A percentile compares a stretch with the other conserved stretches of the same genome.
Evolutionary conservation across 2,329 filamentous ascomycete genomes (phyloP).

Genomic region (Delphinella strobiligena): DNA sequence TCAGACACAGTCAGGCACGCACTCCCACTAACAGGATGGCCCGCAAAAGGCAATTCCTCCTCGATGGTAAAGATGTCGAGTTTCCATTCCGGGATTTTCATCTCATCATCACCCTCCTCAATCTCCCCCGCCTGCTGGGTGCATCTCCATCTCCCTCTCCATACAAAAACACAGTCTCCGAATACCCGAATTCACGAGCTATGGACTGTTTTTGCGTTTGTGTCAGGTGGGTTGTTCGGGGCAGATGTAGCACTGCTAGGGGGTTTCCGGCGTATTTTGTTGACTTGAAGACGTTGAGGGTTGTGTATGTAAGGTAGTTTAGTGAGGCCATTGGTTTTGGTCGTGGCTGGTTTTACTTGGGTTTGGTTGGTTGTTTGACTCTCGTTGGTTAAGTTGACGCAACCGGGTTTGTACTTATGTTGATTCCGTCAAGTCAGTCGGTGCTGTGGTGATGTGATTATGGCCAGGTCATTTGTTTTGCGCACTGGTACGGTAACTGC

Average conservation of each 20-base stretch:
- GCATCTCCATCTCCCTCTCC: too few relatives aligned
- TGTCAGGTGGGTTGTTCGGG: conserved; percentile 20
- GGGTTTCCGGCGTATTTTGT: conserved; percentile 41
- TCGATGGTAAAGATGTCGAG: conserved; percentile 44
- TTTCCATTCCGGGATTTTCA: conserved; percentile 23
- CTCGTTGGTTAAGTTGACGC: too few relatives aligned
- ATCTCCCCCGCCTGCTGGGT: background rate
- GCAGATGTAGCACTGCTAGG: conserved; percentile 42
- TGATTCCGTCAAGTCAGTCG: too few relatives aligned
- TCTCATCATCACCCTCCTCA: conserved; percentile 1
- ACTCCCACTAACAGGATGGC: conserved; percentile 47
- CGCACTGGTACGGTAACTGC: too few relatives aligned
- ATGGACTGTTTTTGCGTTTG: conserved; percentile 42
- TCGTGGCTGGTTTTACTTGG: too few relatives aligned
- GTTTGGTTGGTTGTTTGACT: background rate
- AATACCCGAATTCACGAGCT: conserved; percentile 46
- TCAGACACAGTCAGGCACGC: conserved; percentile 20
- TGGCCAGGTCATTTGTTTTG: too few relatives aligned
- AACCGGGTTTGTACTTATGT: too few relatives aligned
- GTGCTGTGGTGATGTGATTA: too few relatives aligned
- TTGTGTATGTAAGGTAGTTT: conserved; percentile 20
- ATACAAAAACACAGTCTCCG: conserved; percentile 40
- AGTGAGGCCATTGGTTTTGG: too few relatives aligned
- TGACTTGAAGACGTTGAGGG: conserved; percentile 37
- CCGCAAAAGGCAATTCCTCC: conserved; percentile 44